phyloP scores from a whole-genome alignment of 2,329 filamentous ascomycete species.

The Microcyclosporella mali region DNA sequence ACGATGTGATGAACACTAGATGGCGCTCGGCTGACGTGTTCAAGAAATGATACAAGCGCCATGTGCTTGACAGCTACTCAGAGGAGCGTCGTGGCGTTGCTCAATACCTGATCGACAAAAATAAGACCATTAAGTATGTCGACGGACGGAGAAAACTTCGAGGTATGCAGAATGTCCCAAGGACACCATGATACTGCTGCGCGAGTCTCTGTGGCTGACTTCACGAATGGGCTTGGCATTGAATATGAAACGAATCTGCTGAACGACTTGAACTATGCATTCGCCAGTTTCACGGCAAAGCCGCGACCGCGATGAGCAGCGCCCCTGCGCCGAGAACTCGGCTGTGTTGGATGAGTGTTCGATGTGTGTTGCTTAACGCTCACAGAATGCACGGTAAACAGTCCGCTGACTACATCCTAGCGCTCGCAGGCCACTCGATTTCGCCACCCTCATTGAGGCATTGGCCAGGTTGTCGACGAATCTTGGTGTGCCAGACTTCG shows the following conservation, averaged over 20 bases:
- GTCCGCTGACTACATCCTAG: too few relatives aligned
- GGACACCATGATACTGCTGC: conserved; percentile 26
- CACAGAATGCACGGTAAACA: too few relatives aligned
- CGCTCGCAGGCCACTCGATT: too few relatives aligned
- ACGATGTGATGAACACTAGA: conserved; percentile 32
- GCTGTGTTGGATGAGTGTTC: too few relatives aligned
- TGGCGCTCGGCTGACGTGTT: conserved; percentile 23
- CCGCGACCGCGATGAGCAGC: conserved; percentile 18
- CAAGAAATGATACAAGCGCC: conserved; percentile 4
- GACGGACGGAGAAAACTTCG: conserved; percentile 32
- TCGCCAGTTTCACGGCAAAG: conserved; percentile 11
- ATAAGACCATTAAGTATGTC: conserved; percentile 20
- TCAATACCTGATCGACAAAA: conserved; percentile 1
- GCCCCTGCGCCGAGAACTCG: conserved; percentile 21
- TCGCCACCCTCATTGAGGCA: conserved; percentile 26
- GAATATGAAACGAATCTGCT: conserved; percentile 9
- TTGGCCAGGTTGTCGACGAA: conserved; percentile 32
- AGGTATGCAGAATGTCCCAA: conserved; percentile 2
- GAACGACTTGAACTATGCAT: conserved; percentile 9
- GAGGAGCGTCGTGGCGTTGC: conserved; percentile 6
- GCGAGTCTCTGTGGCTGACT: conserved; percentile 27
- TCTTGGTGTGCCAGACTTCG: conserved; percentile 32
- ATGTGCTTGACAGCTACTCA: conserved; percentile 10
- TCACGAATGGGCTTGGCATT: conserved; percentile 29
- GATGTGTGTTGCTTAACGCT: too few relatives aligned